A percentile compares a stretch with the other conserved stretches of the same genome.
phyloP scores from a whole-genome alignment of 164 flowering plant species.

The Pachysandra terminalis region DNA sequence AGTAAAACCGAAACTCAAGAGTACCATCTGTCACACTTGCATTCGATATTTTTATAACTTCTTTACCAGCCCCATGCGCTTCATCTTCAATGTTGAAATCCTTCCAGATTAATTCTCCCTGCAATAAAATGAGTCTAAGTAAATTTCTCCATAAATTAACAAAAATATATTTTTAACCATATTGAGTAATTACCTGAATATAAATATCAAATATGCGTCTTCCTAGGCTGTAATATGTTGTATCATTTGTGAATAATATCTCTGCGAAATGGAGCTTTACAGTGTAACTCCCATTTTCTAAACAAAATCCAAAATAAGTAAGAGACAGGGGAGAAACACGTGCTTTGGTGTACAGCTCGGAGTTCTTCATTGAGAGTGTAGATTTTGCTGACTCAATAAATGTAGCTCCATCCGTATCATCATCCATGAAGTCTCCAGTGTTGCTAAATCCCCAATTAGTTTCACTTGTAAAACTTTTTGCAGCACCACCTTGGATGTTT shows the following conservation, averaged over 20 bases:
- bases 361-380: not conserved
- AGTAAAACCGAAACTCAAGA: conserved; percentile 17
- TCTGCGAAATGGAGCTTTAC: not conserved
- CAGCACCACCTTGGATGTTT: not conserved
- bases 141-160: too few species aligned
- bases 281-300: not conserved
- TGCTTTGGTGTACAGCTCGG: not conserved
- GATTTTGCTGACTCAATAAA: not conserved
- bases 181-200: not conserved
- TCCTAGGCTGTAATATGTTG: not conserved
- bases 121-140: not conserved
- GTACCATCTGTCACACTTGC: conserved; percentile 8
- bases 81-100: conserved; percentile 17
- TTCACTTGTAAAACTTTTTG: not conserved
- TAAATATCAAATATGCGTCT: conserved; percentile 2
- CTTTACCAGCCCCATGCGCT: conserved; percentile 12
- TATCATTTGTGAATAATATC: not conserved
- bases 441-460: not conserved
- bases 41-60: not conserved
- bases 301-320: not conserved
- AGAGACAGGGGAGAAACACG: not conserved
- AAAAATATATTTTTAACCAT: too few species aligned
- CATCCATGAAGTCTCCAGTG: conserved; percentile 2
- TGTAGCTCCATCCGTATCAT: not conserved
- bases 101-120: conserved; percentile 15